Conservation (phyloP, 1,139 yeast genomes). For the Diutina rugosa region DNA sequence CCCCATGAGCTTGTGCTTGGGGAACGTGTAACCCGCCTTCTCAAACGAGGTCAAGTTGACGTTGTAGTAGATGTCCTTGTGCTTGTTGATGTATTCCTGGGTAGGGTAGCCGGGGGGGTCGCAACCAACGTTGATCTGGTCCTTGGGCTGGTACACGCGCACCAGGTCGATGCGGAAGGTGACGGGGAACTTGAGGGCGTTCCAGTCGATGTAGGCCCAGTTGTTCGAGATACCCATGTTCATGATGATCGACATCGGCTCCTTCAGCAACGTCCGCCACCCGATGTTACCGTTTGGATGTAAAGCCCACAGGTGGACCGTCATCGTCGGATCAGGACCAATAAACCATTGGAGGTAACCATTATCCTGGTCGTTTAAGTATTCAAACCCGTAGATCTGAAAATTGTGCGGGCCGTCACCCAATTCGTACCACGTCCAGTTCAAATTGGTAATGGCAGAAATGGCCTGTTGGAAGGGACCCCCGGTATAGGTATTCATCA, state of each 20-base stretch:
- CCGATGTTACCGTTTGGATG: constrained; percentile 45
- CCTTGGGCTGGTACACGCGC: constrained; percentile 63
- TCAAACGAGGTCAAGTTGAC: constrained; percentile 40
- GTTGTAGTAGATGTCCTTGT: constrained; percentile 49
- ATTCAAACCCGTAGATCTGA: constrained; percentile 35
- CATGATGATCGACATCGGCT: constrained; percentile 23
- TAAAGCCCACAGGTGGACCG: constrained; percentile 47
- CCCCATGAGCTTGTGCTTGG: constrained; percentile 28
- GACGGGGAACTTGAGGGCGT: constrained; percentile 53
- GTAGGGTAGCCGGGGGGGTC: constrained; percentile 72
- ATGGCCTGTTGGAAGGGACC: constrained; percentile 82
- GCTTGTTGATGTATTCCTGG: constrained; percentile 52
- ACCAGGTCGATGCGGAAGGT: constrained; percentile 62
- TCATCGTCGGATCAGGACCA: constrained; percentile 54
- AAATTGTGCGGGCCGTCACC: constrained; percentile 11
- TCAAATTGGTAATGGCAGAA: constrained; percentile 59
- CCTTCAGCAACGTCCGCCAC: constrained; percentile 14
- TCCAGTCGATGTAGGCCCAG: constrained; percentile 82
- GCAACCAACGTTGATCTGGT: constrained; percentile 42
- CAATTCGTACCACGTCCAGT: constrained; percentile 22
- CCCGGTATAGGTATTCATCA: constrained; percentile 69
- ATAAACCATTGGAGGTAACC: constrained; percentile 82
- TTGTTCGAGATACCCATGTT: constrained; percentile 70
- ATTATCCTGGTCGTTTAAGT: constrained; percentile 44
- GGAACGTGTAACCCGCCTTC: constrained; percentile 53